These are phyloP conservation scores for Pythium phragmitis DNA, from an alignment of 352 stramenopile genomes.

Conservation along the genomic window DNA sequence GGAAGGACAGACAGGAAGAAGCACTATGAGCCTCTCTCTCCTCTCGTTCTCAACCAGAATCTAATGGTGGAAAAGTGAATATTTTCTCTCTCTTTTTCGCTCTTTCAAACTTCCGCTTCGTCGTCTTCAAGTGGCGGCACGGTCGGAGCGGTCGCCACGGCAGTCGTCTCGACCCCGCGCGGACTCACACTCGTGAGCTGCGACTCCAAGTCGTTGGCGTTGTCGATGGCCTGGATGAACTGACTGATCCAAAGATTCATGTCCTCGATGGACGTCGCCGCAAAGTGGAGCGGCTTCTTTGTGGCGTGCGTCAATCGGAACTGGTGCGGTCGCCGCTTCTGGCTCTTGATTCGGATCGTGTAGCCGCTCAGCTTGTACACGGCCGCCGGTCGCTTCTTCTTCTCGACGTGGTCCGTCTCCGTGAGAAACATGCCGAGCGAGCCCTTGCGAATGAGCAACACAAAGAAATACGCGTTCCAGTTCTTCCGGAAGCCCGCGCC, in stretches of 20 bases:
- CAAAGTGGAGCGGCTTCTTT: conserved; percentile 64
- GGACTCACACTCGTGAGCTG: conserved; percentile 6
- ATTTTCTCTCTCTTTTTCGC: background rate
- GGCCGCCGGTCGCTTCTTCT: conserved; percentile 44
- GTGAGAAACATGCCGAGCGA: conserved; percentile 68
- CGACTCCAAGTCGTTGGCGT: conserved; percentile 50
- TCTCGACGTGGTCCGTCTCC: conserved; percentile 40
- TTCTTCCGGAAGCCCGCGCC: conserved; percentile 60
- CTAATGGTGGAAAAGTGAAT: conserved; percentile 8
- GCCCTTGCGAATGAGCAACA: conserved; percentile 68
- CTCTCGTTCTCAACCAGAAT: conserved; percentile 2
- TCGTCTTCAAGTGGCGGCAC: background rate
- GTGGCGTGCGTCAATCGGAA: conserved; percentile 53
- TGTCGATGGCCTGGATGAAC: conserved; percentile 61
- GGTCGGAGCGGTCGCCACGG: background rate
- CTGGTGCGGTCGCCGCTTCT: conserved; percentile 65
- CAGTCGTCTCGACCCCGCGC: background rate
- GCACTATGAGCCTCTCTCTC: conserved; percentile 16
- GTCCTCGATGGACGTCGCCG: conserved; percentile 53
- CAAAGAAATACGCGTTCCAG: conserved; percentile 67
- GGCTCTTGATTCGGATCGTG: conserved; percentile 58
- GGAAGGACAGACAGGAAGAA: conserved; percentile 7
- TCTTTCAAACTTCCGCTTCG: background rate
- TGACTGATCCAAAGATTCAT: conserved; percentile 69
- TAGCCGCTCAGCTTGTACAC: conserved; percentile 76